phyloP scores from a whole-genome alignment of 257 asterid species.

The Anisodus acutangulus region DNA sequence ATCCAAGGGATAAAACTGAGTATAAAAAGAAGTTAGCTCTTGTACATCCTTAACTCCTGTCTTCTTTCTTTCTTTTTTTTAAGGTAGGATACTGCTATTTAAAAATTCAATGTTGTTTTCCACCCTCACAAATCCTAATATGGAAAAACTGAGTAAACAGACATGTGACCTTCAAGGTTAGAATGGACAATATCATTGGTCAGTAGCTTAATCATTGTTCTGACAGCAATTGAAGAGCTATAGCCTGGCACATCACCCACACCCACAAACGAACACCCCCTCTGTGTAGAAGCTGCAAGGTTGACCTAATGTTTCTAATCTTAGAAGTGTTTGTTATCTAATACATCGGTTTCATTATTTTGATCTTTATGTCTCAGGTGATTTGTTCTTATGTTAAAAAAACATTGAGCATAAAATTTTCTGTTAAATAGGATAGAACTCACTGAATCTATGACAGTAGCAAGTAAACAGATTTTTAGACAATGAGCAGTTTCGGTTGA shows the following conservation, averaged over 20 bases:
- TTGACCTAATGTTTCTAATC: neutral
- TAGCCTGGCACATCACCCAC: neutral
- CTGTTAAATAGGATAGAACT: slow-evolving; percentile 17
- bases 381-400: neutral
- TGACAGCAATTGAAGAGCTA: slow-evolving; percentile 1
- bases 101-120: neutral
- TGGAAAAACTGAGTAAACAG: slow-evolving; percentile 1
- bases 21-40: neutral
- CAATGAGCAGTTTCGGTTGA: slow-evolving; percentile 1
- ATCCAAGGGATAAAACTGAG: slow-evolving; percentile 5
- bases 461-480: neutral
- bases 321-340: neutral
- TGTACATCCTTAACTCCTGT: neutral
- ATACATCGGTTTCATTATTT: neutral
- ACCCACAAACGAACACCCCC: neutral
- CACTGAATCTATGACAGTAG: neutral
- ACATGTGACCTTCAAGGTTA: slow-evolving; percentile 2
- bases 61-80: neutral
- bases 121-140: neutral
- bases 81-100: neutral
- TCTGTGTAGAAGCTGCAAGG: neutral
- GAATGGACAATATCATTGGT: slow-evolving; percentile 12
- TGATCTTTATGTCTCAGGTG: neutral
- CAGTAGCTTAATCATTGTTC: slow-evolving; percentile 19
- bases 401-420: neutral